phyloP scores from a whole-genome alignment of 768 basidiomycete species.

The Lentinula sp. region DNA sequence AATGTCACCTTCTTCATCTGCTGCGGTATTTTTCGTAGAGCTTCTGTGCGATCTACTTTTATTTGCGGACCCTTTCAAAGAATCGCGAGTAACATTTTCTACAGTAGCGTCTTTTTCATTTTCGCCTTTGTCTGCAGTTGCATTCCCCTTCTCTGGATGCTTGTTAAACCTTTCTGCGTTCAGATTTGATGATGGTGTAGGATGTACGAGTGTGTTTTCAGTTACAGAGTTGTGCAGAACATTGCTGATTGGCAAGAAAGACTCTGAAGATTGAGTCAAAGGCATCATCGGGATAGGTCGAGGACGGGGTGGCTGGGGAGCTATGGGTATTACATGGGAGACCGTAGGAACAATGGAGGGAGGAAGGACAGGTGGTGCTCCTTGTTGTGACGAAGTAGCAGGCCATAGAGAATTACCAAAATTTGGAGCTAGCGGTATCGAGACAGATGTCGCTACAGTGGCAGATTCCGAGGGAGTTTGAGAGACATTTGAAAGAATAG shows the following conservation, averaged over 20 bases:
- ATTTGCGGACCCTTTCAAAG: background rate
- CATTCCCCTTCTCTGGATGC: background rate
- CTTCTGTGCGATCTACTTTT: background rate
- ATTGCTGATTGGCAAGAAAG: background rate
- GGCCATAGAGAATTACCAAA: background rate
- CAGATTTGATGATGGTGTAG: background rate
- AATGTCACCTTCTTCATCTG: background rate
- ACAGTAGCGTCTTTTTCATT: background rate
- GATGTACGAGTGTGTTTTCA: background rate
- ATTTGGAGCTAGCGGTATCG: background rate
- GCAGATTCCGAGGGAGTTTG: background rate
- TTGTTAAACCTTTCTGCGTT: background rate
- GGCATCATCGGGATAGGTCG: background rate
- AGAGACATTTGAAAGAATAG: background rate
- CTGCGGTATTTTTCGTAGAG: background rate
- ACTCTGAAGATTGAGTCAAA: slow-evolving; percentile 4
- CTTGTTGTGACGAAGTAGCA: background rate
- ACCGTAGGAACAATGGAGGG: background rate
- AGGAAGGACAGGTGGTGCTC: background rate
- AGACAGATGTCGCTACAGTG: background rate
- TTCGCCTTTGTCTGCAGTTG: background rate
- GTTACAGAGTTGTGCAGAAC: background rate
- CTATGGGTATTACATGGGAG: background rate
- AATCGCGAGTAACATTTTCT: background rate
- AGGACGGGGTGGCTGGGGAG: slow-evolving; percentile 8